These are phyloP conservation scores for Lagerstroemia speciosa DNA, from an alignment of 345 rosid species.

Conservation along the genomic window DNA sequence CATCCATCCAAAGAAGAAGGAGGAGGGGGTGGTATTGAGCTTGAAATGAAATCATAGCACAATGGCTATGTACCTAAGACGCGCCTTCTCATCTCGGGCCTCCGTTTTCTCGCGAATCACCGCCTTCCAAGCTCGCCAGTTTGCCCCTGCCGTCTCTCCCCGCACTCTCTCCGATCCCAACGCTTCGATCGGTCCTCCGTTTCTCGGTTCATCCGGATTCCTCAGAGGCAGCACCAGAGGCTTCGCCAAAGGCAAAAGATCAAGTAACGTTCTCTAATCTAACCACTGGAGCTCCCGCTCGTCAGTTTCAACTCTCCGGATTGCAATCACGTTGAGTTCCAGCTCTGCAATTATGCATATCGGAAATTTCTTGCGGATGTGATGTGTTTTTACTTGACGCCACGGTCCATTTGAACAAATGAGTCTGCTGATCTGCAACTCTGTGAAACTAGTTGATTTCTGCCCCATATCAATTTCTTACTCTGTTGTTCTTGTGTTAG, in stretches of 20 bases:
- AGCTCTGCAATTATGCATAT: too few relatives aligned
- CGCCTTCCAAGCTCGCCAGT: slow-evolving; percentile 11
- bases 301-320: neutral
- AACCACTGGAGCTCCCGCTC: neutral
- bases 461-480: neutral
- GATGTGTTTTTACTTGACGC: too few relatives aligned
- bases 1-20: neutral
- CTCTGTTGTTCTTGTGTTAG: slow-evolving; percentile 15
- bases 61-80: slow-evolving; percentile 56
- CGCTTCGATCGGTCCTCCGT: slow-evolving; percentile 14
- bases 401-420: too few relatives aligned
- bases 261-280: slow-evolving; percentile 41
- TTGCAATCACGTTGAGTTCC: too few relatives aligned
- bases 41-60: slow-evolving; percentile 2
- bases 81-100: slow-evolving; percentile 27
- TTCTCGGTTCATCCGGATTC: slow-evolving; percentile 14
- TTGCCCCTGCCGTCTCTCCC: slow-evolving; percentile 15
- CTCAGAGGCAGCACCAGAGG: slow-evolving; percentile 53
- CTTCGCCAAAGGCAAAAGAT: slow-evolving; percentile 66
- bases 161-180: slow-evolving; percentile 20
- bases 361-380: neutral
- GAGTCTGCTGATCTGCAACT: neutral
- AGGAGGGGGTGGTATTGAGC: neutral
- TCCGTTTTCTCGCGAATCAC: slow-evolving; percentile 28
- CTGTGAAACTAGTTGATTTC: neutral